These are phyloP conservation scores for Paramarasmius palmivorus DNA, from an alignment of 1,284 basidiomycete species.

Conservation along the genomic window DNA sequence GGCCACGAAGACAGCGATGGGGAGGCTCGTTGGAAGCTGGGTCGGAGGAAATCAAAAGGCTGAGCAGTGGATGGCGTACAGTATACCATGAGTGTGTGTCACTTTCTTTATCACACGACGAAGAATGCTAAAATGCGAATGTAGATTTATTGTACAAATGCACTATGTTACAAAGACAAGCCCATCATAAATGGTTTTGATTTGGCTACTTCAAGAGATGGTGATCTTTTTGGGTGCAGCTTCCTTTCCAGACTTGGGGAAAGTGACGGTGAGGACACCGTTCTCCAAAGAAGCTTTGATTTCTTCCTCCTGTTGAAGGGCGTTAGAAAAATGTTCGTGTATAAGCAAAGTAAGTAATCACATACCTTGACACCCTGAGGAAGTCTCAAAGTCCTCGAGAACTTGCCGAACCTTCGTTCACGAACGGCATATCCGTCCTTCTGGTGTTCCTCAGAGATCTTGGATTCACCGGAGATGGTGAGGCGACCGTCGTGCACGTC, in stretches of 20 bases:
- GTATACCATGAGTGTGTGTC: conserved; percentile 56
- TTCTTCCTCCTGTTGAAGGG: no score
- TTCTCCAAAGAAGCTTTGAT: no score
- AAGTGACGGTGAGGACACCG: no score
- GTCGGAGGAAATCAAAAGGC: conserved; percentile 53
- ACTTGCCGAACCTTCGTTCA: conserved; percentile 13
- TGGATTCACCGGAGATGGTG: conserved; percentile 12
- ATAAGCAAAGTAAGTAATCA: no score
- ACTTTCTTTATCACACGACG: no score
- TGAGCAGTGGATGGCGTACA: conserved; percentile 74
- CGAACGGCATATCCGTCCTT: conserved; percentile 2
- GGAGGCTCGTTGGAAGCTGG: conserved; percentile 63
- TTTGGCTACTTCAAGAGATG: not conserved
- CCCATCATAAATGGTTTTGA: no score
- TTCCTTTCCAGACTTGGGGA: no score
- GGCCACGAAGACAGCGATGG: conserved; percentile 67
- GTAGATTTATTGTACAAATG: no score
- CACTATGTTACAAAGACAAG: not conserved
- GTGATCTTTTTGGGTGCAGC: no score
- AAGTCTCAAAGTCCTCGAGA: conserved; percentile 14
- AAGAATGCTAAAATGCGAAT: no score
- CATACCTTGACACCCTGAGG: conserved; percentile 14
- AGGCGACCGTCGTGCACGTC: conserved; percentile 13
- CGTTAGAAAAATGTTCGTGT: no score
- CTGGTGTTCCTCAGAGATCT: conserved; percentile 7